Conservation (phyloP, 169 alveolate genomes). For the Plasmodium vivax region DNA sequence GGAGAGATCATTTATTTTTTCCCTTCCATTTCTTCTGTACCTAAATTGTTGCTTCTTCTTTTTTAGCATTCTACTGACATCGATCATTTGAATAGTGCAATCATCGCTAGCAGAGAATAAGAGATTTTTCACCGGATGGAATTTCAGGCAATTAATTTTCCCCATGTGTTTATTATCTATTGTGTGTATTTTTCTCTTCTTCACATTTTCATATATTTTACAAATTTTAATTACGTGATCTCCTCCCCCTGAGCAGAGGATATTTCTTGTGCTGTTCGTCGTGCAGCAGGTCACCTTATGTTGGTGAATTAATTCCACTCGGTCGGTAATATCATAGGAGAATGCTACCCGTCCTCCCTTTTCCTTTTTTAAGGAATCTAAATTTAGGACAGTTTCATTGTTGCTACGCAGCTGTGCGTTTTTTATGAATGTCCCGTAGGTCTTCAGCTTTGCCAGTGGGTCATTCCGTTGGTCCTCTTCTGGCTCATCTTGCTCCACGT, state of each 20-base stretch:
- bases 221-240: slow-evolving; percentile 70
- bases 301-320: slow-evolving; percentile 54
- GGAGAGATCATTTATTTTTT: slow-evolving; percentile 18
- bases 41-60: slow-evolving; percentile 14
- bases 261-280: slow-evolving; percentile 47
- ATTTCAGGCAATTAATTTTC: slow-evolving; percentile 34
- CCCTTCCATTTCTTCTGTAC: not conserved
- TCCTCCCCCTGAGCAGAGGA: slow-evolving; percentile 85
- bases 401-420: not conserved
- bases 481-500: not conserved
- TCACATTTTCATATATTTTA: slow-evolving; percentile 41
- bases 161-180: slow-evolving; percentile 38
- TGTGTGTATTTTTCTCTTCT: slow-evolving; percentile 23
- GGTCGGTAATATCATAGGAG: slow-evolving; percentile 39
- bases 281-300: slow-evolving; percentile 47
- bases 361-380: slow-evolving; percentile 23
- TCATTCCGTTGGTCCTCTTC: not conserved
- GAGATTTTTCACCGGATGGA: slow-evolving; percentile 53
- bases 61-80: slow-evolving; percentile 35
- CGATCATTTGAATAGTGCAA: slow-evolving; percentile 44
- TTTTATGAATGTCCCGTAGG: not conserved
- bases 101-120: slow-evolving; percentile 69
- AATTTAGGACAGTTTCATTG: slow-evolving; percentile 11
- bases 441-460: not conserved
- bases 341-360: not conserved